Base-by-base conservation (phyloP, 352 stramenopile species). In the Aphanomyces cochlioides region DNA sequence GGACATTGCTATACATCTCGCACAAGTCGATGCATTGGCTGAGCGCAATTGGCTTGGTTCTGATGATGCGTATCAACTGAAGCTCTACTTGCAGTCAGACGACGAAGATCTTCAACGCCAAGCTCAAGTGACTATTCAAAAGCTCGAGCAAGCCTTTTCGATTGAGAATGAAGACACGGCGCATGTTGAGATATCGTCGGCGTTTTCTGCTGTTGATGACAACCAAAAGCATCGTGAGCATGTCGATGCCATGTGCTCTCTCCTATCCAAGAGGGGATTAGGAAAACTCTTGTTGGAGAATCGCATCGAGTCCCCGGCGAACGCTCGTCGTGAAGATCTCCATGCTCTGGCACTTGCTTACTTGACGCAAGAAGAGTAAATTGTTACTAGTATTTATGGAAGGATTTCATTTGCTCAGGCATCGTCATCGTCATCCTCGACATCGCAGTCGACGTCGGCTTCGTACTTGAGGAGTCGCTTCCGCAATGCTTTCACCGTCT, bases 231-330 rank as follows among this genome's bases (percentile, higher is more conserved):
- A 45, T 21, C 63, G 66, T 28, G 53, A 36, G 17, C 47, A 66
- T 39, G 73, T 94, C 34, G 83, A 94, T 68, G 86, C 90, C 56
- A 69, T 94, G 56, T 94, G 86, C 74, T 94, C 86, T 57, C 70
- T 94, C 21, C 73, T 94, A 69, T 94, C 86, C n/a, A 88, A 84
- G 1, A 75, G 82, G 6, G 86, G 82, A 13, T 68, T 94, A 47
- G 78, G 84, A n/a, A 77, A 80, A 40, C 89, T 85, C 63, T 75
- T 94, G 28, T 71, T 88, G 53, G 73, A 75, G 37, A 80, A 92
- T 45, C 75, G 85, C 59, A 84, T 92, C 21, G 76, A 88, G 28
- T 58, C 80, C 1, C 54, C 66, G 4, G 67, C 77, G 73, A 56
- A 70, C 47, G 12, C 69, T 54, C 28, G 72, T 63, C 86, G 90